Evolutionary conservation across 176 grass and related monocot species (phyloP), one percentile per base, ranked within the genome.

Genomic region (Avena eriantha): DNA sequence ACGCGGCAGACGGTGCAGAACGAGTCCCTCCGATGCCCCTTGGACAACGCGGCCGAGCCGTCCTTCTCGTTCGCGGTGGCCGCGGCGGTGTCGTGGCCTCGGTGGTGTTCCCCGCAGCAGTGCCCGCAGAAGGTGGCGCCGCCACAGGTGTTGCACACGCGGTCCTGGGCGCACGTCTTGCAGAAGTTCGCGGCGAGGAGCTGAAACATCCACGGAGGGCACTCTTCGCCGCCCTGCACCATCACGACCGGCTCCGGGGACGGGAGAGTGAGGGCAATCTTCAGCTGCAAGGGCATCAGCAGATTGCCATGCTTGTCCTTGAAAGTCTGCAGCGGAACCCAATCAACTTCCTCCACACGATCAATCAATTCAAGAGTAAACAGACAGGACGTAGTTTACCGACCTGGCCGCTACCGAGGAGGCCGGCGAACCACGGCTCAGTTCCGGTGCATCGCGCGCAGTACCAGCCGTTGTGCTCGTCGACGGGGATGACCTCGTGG

Each of bases 91-190:
- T 48, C 43, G 45, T 81, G 79, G 61, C 61, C 61, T 1, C 5
- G 60, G 79, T 81, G 79, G 60, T 81, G 79, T 5, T 49, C 79
- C 60, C 1, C 45, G 61, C 79, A 81, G 61, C 79, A 81, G 79
- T 67, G 79, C 3, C 3, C 60, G 79, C 79, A 81, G 79, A 81
- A 81, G 59, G 58, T 24, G 43, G 41, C 45, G 60, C 41, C 59
- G 59, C 16, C 23, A 45, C 79, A 81, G 43, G 79, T 50, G 60
- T 11, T 2, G 61, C 79, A 81, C 41, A 45, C 43, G 60, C 43
- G 60, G 79, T 68, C 61, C 79, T 2, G 6, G 43, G 23, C 26
- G 79, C 79, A 67, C 2, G 41, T 1, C 60, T 47, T 13, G 79
- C 23, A 67, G 79, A 81, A 67, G 35, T 81, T 39, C 17, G 63